phyloP scores from a whole-genome alignment of 73 alveolate species.

The Paramecium biaurelia region DNA sequence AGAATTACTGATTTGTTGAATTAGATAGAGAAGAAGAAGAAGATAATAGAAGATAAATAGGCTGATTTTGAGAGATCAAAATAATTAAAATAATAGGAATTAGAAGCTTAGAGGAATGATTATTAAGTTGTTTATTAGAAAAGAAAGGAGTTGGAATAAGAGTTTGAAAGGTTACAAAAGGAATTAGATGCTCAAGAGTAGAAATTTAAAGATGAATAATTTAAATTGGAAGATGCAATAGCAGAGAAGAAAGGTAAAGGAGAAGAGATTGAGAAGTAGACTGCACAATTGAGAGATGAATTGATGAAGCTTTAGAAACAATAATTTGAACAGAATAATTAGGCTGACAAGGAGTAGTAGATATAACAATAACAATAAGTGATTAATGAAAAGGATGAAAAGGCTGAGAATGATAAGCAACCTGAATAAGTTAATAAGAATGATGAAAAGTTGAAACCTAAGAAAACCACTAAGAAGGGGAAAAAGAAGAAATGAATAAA shows the following conservation, averaged over 20 bases:
- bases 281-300: conserved; percentile 52
- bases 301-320: conserved; percentile 15
- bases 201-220: conserved; percentile 46
- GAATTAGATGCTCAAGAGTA: conserved; percentile 27
- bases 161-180: conserved; percentile 22
- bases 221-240: conserved; percentile 53
- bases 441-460: background rate
- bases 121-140: conserved; percentile 17
- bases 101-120: conserved; percentile 23
- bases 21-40: conserved; percentile 76
- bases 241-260: conserved; percentile 20
- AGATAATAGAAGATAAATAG: conserved; percentile 69
- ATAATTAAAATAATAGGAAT: background rate
- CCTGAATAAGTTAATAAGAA: background rate
- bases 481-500: background rate
- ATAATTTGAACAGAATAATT: conserved; percentile 15
- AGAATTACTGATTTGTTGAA: conserved; percentile 79
- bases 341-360: background rate
- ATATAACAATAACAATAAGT: background rate
- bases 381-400: background rate
- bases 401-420: background rate
- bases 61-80: conserved; percentile 51
- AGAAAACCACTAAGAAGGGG: background rate
- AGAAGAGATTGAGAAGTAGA: conserved; percentile 52
- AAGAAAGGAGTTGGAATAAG: conserved; percentile 36